Evolutionary conservation across 2,329 filamentous ascomycete genomes (phyloP), one percentile per base, ranked within the genome.

Genomic region (Fusarium sp.): DNA sequence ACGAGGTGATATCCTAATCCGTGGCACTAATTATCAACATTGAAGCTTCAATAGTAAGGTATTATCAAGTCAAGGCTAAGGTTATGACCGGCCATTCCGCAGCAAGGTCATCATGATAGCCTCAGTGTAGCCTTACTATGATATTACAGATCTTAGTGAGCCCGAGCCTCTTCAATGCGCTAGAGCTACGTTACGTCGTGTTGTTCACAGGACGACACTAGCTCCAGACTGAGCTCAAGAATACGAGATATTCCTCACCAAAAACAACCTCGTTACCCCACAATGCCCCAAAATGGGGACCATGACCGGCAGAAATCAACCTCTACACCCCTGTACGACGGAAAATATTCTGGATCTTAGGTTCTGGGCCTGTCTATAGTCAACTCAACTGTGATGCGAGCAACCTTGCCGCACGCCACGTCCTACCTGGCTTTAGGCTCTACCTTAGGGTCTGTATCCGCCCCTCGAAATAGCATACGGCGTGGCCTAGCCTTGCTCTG

Each of bases 211-310:
- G 44, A 59, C 38, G 69, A 51, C 64, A 57, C 63, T 71, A 71
- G 67, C 44, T 64, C 54, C 20, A 61, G 44, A 47, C 58, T 56
- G 50, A 60, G 51, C 24, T 17, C 38, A 68, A 58, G 61, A 77
- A 77, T 77, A 77, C 73, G 75, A 76, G 75, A 61, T 65, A 56
- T 30, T 44, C 44, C 35, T 66, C 36, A 24, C 67, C 47, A 70
- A 55, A 69, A 70, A 32, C 62, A 59, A 62, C 59, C 67, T 24
- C 41, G 18, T 53, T 70, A 64, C 75, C 75, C 75, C 75, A 76
- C 73, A 77, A 64, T 53, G 55, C 47, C 55, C 54, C 58, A 42
- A 58, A 69, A 45, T 54, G 64, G 70, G 38, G 58, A 26, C 47
- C 57, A 68, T 72, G 30, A 68, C 63, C 63, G 47, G 63, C 47